Evolutionary conservation across 2,329 filamentous ascomycete genomes (phyloP), one percentile per base, ranked within the genome.

Genomic region (Penicillium sp.): DNA sequence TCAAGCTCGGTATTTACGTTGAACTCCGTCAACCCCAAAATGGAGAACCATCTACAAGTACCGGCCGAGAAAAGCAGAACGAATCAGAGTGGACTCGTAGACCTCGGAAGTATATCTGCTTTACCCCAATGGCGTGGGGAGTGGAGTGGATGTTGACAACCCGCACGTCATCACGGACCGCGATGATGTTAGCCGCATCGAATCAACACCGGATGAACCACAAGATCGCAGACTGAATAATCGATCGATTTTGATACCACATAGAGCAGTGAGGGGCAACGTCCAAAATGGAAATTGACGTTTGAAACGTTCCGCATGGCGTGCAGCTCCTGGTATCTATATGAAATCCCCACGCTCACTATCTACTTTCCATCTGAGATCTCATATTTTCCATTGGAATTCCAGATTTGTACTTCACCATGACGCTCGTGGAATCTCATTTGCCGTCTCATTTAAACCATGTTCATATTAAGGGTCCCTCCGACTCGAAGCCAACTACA

Each of bases 151-250:
- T 49, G 52, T 51, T 46, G 47, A 54, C 27, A 60, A 50, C 45
- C 47, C 39, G 55, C 52, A 64, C 65, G 63, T 49, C 58, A 67
- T 67, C 56, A 24, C 11, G 32, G 38, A 47, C 42, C 38, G 27
- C 49, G 43, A 67, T 67, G 65, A 46, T 61, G 64, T 62, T 56
- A 60, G 52, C 50, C 22, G 49, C 49, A 21, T 29, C 60, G 53
- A 64, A 60, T 61, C 54, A 55, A 44, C 44, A n/a, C 6, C 34
- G 6, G 32, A 34, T 13, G 10, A 48, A 49, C 24, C 14, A n/a
- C 32, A 39, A 55, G 24, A 42, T 52, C 31, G 11, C 32, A 45
- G 36, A 24, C 39, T 32, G 29, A 43, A 24, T 42, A 54, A 22
- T 14, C 39, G 39, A 45, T 14, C 22, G 27, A 27, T 22, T 27